Base-by-base conservation (phyloP, 2,329 filamentous ascomycete species). In the Curvularia lunata region DNA sequence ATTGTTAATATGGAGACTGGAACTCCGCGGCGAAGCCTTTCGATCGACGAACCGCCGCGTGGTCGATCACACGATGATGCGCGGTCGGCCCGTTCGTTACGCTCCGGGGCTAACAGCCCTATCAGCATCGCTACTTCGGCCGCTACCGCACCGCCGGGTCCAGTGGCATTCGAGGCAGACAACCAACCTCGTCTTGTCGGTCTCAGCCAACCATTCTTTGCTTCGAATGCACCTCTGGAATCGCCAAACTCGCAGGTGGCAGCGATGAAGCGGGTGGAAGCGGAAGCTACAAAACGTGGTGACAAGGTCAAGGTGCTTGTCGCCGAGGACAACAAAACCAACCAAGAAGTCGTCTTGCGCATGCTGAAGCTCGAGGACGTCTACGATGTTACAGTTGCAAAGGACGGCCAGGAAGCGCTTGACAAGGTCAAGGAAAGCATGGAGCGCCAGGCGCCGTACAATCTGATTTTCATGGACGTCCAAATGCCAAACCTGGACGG, bases 401-500 rank as follows among this genome's bases (percentile, higher is more conserved):
- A 91, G 56, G 70, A 80, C 52, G 78, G 78, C 0, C 91, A 96
- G 75, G 91, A 97, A 77, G 93, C 93, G 0, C 91, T 92, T 58
- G 92, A 97, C 61, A 82, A 90, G 27, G 92, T 97, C 64, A 93
- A 92, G 73, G 87, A 87, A 16, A 90, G 88, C 62, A 95, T 96
- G 90, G 86, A 88, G 48, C 84, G 84, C 27, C 84, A 88, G 51
- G 82, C 85, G 53, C 84, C 85, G 2, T 97, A 94, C 72, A 91
- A 96, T 66, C 82, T 97, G 25, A 94, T 97, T 62, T 95, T 97
- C 72, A 97, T 97, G 93, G 93, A 97, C 69, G 89, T 97, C 7
- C 91, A 86, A 68, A 97, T 97, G 93, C 93, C 93, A 3, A 96
- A 95, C 62, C 84, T 97, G 13, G 92, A 97, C 70, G 93, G 93